phyloP scores from a whole-genome alignment of 2,329 filamentous ascomycete species.

The Orbilia quercus region DNA sequence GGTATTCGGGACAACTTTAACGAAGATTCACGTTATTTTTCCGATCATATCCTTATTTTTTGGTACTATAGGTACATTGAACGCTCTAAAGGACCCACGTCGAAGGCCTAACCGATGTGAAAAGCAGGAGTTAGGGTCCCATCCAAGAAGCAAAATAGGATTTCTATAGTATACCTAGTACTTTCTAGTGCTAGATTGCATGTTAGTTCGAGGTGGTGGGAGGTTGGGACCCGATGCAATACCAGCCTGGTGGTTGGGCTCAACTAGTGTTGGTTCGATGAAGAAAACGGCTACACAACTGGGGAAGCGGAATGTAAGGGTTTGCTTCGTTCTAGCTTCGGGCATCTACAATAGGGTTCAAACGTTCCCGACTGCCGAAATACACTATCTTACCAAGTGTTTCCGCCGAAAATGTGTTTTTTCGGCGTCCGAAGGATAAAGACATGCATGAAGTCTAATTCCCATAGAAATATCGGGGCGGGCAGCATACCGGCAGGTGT shows the following conservation, averaged over 20 bases:
- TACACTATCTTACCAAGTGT: neutral
- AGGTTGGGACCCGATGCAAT: slow-evolving; percentile 20
- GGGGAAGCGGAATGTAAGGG: slow-evolving; percentile 17
- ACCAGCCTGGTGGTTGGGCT: slow-evolving; percentile 36
- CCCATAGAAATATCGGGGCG: slow-evolving; percentile 13
- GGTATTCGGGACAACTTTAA: slow-evolving; percentile 29
- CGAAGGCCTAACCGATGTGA: slow-evolving; percentile 9
- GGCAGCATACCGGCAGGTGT: neutral
- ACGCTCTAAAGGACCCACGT: slow-evolving; percentile 20
- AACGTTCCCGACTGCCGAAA: neutral
- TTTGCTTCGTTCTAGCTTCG: slow-evolving; percentile 3
- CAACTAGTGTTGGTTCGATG: neutral
- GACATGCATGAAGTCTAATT: slow-evolving; percentile 35
- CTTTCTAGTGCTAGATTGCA: slow-evolving; percentile 5
- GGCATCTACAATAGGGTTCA: slow-evolving; percentile 2
- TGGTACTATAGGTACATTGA: slow-evolving; percentile 15
- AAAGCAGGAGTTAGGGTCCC: slow-evolving; percentile 25
- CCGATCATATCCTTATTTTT: slow-evolving; percentile 18
- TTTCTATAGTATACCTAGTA: neutral
- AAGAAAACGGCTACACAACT: slow-evolving; percentile 21
- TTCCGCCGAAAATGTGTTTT: slow-evolving; percentile 18
- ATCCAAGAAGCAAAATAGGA: slow-evolving; percentile 9
- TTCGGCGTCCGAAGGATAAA: slow-evolving; percentile 13
- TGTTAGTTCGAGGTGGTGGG: slow-evolving; percentile 13
- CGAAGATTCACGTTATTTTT: slow-evolving; percentile 43